These are phyloP conservation scores for Suhomyces pyralidae DNA, from an alignment of 805 yeast genomes.

Conservation along the genomic window DNA sequence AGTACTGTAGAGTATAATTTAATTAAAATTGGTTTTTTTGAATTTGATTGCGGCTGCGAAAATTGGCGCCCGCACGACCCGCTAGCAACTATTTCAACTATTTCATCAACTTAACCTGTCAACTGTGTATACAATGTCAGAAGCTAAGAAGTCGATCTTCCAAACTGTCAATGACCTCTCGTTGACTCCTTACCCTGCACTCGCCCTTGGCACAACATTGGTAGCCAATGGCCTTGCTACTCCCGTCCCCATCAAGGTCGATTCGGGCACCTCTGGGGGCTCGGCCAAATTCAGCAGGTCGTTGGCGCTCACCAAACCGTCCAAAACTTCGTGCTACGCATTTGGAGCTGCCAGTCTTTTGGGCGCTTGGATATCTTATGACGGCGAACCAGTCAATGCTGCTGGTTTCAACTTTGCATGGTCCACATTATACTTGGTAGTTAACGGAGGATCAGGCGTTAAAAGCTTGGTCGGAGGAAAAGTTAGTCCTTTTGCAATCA, in stretches of 20 bases:
- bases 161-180: constrained; percentile 7
- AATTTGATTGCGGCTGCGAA: neutral
- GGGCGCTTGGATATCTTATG: constrained; percentile 73
- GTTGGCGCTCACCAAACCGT: constrained; percentile 28
- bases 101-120: neutral
- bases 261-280: constrained; percentile 15
- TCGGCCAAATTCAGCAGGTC: constrained; percentile 18
- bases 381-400: constrained; percentile 75
- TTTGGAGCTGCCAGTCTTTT: constrained; percentile 63
- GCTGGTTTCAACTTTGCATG: constrained; percentile 81
- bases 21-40: no score
- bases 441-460: constrained; percentile 61
- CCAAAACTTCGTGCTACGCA: constrained; percentile 42
- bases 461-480: constrained; percentile 53
- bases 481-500: constrained; percentile 58
- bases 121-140: neutral
- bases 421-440: constrained; percentile 70
- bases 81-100: neutral
- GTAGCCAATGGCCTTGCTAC: constrained; percentile 9
- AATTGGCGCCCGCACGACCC: neutral
- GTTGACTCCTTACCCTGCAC: constrained; percentile 11
- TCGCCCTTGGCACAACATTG: constrained; percentile 10
- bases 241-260: neutral
- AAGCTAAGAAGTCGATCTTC: constrained; percentile 1
- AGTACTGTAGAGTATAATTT: no score